These are phyloP conservation scores for Kwoniella shivajii DNA, from an alignment of 1,284 basidiomycete species.

Conservation along the genomic window DNA sequence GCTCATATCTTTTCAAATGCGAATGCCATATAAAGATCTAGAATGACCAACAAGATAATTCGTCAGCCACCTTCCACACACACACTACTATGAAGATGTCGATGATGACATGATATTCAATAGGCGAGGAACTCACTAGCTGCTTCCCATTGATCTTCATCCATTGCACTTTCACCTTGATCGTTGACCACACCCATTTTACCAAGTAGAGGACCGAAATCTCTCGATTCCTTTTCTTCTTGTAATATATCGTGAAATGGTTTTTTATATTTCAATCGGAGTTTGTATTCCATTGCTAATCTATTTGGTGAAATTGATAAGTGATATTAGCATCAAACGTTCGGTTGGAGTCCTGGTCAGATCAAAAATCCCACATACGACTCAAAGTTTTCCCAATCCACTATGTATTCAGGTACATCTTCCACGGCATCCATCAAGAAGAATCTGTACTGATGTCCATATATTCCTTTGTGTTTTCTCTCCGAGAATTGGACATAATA, in stretches of 20 bases:
- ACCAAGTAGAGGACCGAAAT: conserved; percentile 75
- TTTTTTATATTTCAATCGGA: conserved; percentile 75
- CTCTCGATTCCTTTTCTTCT: conserved; percentile 72
- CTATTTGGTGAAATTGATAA: conserved; percentile 55
- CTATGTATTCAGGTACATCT: conserved; percentile 95
- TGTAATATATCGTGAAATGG: conserved; percentile 86
- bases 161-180: conserved; percentile 83
- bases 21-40: conserved; percentile 82
- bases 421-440: conserved; percentile 93
- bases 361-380: conserved; percentile 60
- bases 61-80: background rate
- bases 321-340: background rate
- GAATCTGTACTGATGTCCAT: conserved; percentile 92
- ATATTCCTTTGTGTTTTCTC: conserved; percentile 64
- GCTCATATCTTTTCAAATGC: conserved; percentile 72
- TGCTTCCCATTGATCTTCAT: conserved; percentile 92
- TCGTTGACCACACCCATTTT: conserved; percentile 86
- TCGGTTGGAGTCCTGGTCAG: background rate
- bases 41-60: background rate
- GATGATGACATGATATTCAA: background rate
- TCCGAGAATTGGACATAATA: conserved; percentile 86
- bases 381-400: conserved; percentile 90
- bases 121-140: conserved; percentile 85
- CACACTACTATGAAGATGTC: no score
- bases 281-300: conserved; percentile 78